Conservation (phyloP, 108 stramenopile genomes). For the Nitzschia sp. region DNA sequence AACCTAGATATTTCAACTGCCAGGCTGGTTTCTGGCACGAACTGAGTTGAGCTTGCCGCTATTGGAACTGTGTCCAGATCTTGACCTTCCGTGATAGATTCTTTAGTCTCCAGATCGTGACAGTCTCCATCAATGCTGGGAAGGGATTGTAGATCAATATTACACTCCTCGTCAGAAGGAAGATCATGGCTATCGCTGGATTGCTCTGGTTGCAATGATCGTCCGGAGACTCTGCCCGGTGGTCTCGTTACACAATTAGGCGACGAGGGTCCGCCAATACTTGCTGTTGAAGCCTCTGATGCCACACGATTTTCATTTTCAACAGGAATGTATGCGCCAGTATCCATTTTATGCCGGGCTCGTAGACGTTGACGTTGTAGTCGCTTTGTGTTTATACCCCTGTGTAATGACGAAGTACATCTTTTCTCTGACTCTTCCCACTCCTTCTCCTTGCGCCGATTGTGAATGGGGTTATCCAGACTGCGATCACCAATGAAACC, state of each 20-base stretch:
- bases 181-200: neutral
- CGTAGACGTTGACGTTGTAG: neutral
- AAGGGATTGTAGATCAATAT: neutral
- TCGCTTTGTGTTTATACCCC: neutral
- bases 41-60: too few species aligned
- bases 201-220: neutral
- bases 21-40: neutral
- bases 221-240: neutral
- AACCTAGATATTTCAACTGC: neutral
- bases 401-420: neutral
- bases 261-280: neutral
- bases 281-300: neutral
- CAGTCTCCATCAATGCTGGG: slow-evolving; percentile 1
- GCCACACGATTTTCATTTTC: neutral
- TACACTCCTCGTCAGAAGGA: neutral
- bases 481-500: too few species aligned
- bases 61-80: neutral
- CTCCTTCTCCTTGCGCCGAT: neutral
- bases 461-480: neutral
- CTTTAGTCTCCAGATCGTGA: neutral
- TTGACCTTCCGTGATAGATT: neutral
- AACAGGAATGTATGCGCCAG: neutral
- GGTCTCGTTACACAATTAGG: neutral
- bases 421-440: neutral
- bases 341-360: neutral